These are phyloP conservation scores for Agrostemma githago DNA, from an alignment of 148 eudicot species.

Conservation along the genomic window DNA sequence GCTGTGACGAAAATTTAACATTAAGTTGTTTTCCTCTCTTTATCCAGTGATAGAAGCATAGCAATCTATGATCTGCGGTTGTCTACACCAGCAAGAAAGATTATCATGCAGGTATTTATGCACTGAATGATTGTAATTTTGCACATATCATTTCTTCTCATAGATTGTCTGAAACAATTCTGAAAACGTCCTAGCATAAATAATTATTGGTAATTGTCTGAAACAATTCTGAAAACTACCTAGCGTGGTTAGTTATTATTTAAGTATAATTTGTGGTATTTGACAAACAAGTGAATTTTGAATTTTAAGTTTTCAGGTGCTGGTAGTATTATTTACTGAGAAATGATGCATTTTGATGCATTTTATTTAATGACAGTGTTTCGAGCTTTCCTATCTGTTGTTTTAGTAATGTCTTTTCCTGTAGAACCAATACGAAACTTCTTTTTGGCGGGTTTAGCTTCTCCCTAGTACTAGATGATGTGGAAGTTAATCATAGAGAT, in stretches of 20 bases:
- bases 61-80: conserved; percentile 80
- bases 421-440: background rate
- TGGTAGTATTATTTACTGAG: background rate
- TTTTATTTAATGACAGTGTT: background rate
- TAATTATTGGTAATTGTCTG: too few relatives aligned
- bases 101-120: conserved; percentile 73
- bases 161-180: background rate
- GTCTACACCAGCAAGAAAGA: conserved; percentile 73
- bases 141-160: background rate
- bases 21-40: conserved; percentile 3
- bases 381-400: too few relatives aligned
- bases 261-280: background rate
- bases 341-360: background rate
- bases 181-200: too few relatives aligned
- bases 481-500: background rate
- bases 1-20: background rate
- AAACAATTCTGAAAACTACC: background rate
- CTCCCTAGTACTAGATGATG: background rate
- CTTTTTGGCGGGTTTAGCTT: background rate
- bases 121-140: background rate
- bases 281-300: background rate
- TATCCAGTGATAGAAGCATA: conserved; percentile 87
- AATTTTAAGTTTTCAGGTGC: background rate
- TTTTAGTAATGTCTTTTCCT: background rate
- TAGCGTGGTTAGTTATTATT: background rate